A percentile compares a stretch with the other conserved stretches of the same genome.
Conservation (phyloP, 1,284 basidiomycete genomes). For the Ustanciosporium gigantosporum region DNA sequence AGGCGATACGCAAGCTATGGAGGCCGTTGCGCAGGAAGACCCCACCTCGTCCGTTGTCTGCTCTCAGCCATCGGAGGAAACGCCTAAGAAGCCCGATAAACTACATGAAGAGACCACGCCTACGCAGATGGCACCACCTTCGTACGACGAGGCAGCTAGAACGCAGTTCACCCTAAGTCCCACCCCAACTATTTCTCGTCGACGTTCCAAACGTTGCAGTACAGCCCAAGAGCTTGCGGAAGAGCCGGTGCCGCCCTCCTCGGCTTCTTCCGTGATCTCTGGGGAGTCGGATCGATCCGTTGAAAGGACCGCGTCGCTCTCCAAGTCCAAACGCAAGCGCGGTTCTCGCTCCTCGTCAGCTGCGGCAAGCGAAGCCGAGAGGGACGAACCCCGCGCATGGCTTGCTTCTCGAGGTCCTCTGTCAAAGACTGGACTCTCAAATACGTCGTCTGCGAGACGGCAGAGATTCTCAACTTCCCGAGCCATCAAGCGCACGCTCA, state of each 20-base stretch:
- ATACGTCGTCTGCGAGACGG: background rate
- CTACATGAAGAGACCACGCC: constrained; percentile 7
- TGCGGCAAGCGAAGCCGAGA: constrained; percentile 9
- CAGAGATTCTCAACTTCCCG: constrained; percentile 4
- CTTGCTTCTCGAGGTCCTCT: constrained; percentile 1
- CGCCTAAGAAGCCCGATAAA: background rate
- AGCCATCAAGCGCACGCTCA: constrained; percentile 9
- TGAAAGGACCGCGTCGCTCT: too few species aligned
- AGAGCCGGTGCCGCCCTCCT: too few species aligned
- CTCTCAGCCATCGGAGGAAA: background rate
- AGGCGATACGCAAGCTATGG: constrained; percentile 19
- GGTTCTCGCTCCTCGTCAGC: constrained; percentile 7
- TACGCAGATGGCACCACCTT: background rate
- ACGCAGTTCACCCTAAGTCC: background rate
- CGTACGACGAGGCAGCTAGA: background rate
- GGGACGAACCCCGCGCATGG: constrained; percentile 12
- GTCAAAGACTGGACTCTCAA: background rate
- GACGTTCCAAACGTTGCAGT: too few species aligned
- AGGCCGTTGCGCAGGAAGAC: constrained; percentile 16
- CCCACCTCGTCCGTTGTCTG: constrained; percentile 14
- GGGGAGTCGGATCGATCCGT: too few species aligned
- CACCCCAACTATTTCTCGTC: too few species aligned
- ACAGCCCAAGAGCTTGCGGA: too few species aligned
- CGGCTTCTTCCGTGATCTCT: too few species aligned
- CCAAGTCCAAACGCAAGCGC: constrained; percentile 4